Evolutionary conservation across 1,139 yeast genomes (phyloP).

Genomic region (Zygoascus meyerae): DNA sequence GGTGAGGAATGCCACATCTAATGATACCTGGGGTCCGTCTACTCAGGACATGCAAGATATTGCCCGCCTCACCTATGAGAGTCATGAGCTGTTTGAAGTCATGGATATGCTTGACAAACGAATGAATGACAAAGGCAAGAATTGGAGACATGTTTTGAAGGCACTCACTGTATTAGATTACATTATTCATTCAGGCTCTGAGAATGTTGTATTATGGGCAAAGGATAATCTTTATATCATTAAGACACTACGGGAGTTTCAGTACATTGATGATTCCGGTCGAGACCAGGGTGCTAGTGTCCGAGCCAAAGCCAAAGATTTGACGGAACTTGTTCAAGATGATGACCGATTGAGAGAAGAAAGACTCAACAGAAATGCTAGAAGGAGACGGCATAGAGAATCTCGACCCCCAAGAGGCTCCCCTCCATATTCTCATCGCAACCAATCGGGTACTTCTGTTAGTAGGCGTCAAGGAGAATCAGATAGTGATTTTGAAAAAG

Average conservation of each 20-base stretch:
- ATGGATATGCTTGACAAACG: constrained; percentile 96
- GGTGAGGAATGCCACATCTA: constrained; percentile 87
- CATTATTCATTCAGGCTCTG: constrained; percentile 80
- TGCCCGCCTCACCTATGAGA: constrained; percentile 65
- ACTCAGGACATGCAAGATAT: constrained; percentile 81
- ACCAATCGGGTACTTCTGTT: constrained; percentile 13
- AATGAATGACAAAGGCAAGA: constrained; percentile 92
- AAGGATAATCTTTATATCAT: constrained; percentile 84
- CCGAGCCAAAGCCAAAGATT: constrained; percentile 86
- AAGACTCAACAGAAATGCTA: constrained; percentile 45
- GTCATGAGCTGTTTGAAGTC: constrained; percentile 76
- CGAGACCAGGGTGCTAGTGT: constrained; percentile 85
- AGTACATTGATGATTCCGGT: constrained; percentile 72
- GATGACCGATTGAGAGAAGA: constrained; percentile 79
- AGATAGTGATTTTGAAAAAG: constrained; percentile 79
- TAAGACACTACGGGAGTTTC: constrained; percentile 88
- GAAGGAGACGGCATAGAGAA: constrained; percentile 16
- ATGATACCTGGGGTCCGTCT: constrained; percentile 81
- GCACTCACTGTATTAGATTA: constrained; percentile 78
- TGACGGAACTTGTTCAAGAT: constrained; percentile 72
- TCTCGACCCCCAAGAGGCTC: constrained; percentile 8
- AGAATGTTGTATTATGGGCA: constrained; percentile 91
- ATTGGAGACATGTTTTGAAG: constrained; percentile 96
- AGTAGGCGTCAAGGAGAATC: constrained; percentile 40
- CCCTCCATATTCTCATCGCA: constrained; percentile 11